These are phyloP conservation scores for Cutaneotrichosporon spelunceum DNA, from an alignment of 1,284 basidiomycete genomes.

Conservation along the genomic window DNA sequence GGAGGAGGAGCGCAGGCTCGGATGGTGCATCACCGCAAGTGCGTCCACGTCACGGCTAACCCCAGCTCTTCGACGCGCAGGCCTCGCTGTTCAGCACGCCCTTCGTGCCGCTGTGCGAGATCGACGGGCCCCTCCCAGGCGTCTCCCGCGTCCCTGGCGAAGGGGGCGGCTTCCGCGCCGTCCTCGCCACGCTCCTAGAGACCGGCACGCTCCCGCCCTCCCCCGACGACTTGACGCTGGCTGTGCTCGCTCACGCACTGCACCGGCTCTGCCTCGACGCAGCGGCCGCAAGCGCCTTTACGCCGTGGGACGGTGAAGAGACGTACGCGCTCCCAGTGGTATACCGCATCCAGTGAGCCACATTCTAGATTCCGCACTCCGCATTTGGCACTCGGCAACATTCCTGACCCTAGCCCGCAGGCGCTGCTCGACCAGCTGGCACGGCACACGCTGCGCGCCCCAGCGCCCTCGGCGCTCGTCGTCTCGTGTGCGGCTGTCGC, in stretches of 20 bases:
- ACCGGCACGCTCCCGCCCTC: slow-evolving; percentile 17
- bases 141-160: too few relatives aligned
- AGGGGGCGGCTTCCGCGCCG: slow-evolving; percentile 13
- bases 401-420: slow-evolving; percentile 18
- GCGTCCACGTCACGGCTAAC: background rate
- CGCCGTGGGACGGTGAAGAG: background rate
- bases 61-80: slow-evolving; percentile 27
- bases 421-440: slow-evolving; percentile 26
- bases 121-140: slow-evolving; percentile 15
- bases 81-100: slow-evolving; percentile 26
- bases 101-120: slow-evolving; percentile 21
- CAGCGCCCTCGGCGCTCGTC: slow-evolving; percentile 20
- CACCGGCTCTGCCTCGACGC: slow-evolving; percentile 26
- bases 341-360: slow-evolving; percentile 22
- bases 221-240: slow-evolving; percentile 22
- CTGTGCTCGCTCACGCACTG: slow-evolving; percentile 23
- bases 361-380: background rate
- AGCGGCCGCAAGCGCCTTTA: slow-evolving; percentile 12
- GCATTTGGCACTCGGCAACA: background rate
- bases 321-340: slow-evolving; percentile 13
- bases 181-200: slow-evolving; percentile 23
- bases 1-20: slow-evolving; percentile 21
- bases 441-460: slow-evolving; percentile 15
- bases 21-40: slow-evolving; percentile 33
- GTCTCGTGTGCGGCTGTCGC: slow-evolving; percentile 28